phyloP scores from a whole-genome alignment of 1,284 basidiomycete genomes.

The Cutaneotrichosporon cutaneum region DNA sequence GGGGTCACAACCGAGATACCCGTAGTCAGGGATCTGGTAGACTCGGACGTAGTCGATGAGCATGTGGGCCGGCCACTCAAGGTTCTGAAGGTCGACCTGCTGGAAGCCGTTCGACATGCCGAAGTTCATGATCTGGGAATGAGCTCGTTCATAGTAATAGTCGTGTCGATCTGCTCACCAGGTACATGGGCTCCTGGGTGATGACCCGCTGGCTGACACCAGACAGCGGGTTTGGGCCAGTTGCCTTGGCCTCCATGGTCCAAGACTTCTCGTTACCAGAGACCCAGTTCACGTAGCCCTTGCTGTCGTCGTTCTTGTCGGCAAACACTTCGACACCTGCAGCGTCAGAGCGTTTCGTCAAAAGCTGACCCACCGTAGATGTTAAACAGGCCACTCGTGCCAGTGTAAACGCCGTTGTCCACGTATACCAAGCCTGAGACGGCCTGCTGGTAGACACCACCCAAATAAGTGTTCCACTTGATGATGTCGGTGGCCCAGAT shows the following conservation, averaged over 20 bases:
- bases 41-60: conserved; percentile 79
- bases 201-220: conserved; percentile 72
- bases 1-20: conserved; percentile 82
- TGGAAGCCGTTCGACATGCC: conserved; percentile 51
- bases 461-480: conserved; percentile 71
- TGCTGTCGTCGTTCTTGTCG: conserved; percentile 59
- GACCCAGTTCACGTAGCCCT: conserved; percentile 76
- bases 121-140: conserved; percentile 76
- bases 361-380: conserved; percentile 58
- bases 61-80: conserved; percentile 69
- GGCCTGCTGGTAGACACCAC: conserved; percentile 77
- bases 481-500: conserved; percentile 55
- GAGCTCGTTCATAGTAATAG: background rate
- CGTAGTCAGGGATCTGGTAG: conserved; percentile 62
- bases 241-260: conserved; percentile 69
- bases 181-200: conserved; percentile 75
- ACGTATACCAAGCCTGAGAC: conserved; percentile 65
- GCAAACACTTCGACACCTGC: conserved; percentile 66
- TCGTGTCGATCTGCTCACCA: conserved; percentile 29
- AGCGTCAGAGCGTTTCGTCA: background rate
- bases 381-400: conserved; percentile 33
- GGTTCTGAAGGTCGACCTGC: conserved; percentile 62
- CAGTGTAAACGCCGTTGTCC: conserved; percentile 54
- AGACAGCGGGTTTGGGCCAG: conserved; percentile 66
- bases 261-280: conserved; percentile 65